Evolutionary conservation across 441 rosid genomes (phyloP), one percentile per base, ranked within the genome.

Genomic region (Erodium texanum): DNA sequence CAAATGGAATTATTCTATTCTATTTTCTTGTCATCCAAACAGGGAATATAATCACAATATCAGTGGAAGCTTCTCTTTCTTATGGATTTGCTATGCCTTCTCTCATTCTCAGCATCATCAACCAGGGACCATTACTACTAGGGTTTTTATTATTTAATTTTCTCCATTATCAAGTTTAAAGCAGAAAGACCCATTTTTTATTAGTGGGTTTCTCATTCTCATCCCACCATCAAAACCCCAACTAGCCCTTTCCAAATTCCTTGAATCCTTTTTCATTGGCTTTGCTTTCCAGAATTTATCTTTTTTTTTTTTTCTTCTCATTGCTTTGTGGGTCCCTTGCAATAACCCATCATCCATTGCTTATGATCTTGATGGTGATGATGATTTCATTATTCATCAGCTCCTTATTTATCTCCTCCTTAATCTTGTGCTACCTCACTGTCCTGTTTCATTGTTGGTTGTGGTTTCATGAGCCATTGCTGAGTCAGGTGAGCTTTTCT

Each of bases 201-300:
- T 62, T 68, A 77, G 84, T 82, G 85, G 81, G 87, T 78, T 82
- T 86, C 88, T 81, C 77, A 83, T 84, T 86, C 88, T 77, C 76
- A 73, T 70, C 65, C 81, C 85, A 76, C 71, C 77, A 69, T 66
- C 68, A 58, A 38, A 43, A 27, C 75, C 64, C 56, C 66, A 66
- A 66, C 20, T 67, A 67, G 41, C 27, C 62, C 20, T 9, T 9
- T 58, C 29, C 6, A 58, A 58, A 58, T 58, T 58, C 63, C 27
- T 20, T 58, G 59, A n/a, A 63, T 73, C 63, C 73, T 69, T 20
- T 70, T 45, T 73, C 19, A 70, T 68, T 76, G 74, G 68, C 70
- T 38, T 6, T 66, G 12, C 34, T 66, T 73, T 58, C 24, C 69
- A 16, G 67, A 68, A 68, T 68, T 71, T 62, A 62, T 62, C 66